Evolutionary conservation across 345 rosid genomes (phyloP).

Genomic region (Rubroshorea leprosula): DNA sequence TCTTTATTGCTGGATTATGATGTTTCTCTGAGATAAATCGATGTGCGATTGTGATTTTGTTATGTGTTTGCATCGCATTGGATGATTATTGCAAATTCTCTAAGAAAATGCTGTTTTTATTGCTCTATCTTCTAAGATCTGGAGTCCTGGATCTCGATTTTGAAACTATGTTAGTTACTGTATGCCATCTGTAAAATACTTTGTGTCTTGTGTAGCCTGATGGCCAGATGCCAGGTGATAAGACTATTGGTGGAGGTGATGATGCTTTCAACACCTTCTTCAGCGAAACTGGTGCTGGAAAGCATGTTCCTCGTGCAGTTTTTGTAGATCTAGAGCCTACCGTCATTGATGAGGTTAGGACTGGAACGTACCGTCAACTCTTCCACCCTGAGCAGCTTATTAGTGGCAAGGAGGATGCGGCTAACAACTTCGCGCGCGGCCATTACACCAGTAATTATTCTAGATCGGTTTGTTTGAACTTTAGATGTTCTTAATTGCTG

Average conservation of each 20-base stretch:
- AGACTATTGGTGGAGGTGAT: conserved; percentile 30
- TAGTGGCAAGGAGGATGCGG: conserved; percentile 45
- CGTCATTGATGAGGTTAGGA: conserved; percentile 53
- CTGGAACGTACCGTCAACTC: conserved; percentile 55
- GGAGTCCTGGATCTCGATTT: not conserved
- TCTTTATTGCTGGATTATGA: too few relatives aligned
- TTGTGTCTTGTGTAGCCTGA: conserved; percentile 19
- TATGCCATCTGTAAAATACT: not conserved
- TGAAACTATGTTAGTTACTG: not conserved
- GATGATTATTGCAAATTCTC: too few relatives aligned
- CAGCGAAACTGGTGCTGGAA: conserved; percentile 44
- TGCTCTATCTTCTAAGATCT: too few relatives aligned
- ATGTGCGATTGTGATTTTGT: too few relatives aligned
- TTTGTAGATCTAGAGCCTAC: conserved; percentile 43
- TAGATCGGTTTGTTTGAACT: not conserved
- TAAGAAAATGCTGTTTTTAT: too few relatives aligned
- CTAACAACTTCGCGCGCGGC: conserved; percentile 45
- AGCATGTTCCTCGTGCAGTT: conserved; percentile 42
- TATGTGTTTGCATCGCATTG: too few relatives aligned
- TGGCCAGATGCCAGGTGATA: conserved; percentile 40
- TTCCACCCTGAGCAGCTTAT: conserved; percentile 57
- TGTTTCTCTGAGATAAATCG: too few relatives aligned
- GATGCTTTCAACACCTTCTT: conserved; percentile 46
- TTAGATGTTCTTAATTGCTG: not conserved
- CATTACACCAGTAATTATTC: conserved; percentile 43